phyloP scores from a whole-genome alignment of 169 alveolate species.

The Plasmodium berghei region DNA sequence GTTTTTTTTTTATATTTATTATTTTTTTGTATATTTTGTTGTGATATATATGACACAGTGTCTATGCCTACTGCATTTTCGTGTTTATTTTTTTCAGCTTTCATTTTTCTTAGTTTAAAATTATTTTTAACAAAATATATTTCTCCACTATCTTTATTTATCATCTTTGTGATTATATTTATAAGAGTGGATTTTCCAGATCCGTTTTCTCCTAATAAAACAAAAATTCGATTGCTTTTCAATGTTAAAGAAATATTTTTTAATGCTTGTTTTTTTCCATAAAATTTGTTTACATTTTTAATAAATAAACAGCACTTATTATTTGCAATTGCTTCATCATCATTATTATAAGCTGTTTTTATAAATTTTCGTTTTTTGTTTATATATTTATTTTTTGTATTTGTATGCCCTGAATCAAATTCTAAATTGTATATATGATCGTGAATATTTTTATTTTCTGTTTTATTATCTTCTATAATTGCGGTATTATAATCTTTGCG shows the following conservation, averaged over 20 bases:
- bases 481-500: background rate
- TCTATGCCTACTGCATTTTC: too few relatives aligned
- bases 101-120: background rate
- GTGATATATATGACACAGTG: background rate
- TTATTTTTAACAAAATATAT: conserved; percentile 24
- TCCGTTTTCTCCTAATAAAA: conserved; percentile 69
- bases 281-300: conserved; percentile 55
- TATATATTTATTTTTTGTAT: too few relatives aligned
- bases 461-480: background rate
- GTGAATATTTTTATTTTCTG: background rate
- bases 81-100: background rate
- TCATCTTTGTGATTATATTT: conserved; percentile 62
- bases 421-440: background rate
- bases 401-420: background rate
- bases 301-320: conserved; percentile 4
- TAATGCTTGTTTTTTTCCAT: conserved; percentile 44
- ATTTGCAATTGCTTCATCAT: background rate
- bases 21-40: background rate
- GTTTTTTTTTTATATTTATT: background rate
- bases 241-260: conserved; percentile 49
- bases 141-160: conserved; percentile 46
- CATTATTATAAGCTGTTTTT: background rate
- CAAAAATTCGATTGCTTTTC: conserved; percentile 48
- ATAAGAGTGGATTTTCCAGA: conserved; percentile 75
- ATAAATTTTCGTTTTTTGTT: background rate